Evolutionary conservation across 345 rosid genomes (phyloP).

Genomic region (Dipteronia dyeriana): DNA sequence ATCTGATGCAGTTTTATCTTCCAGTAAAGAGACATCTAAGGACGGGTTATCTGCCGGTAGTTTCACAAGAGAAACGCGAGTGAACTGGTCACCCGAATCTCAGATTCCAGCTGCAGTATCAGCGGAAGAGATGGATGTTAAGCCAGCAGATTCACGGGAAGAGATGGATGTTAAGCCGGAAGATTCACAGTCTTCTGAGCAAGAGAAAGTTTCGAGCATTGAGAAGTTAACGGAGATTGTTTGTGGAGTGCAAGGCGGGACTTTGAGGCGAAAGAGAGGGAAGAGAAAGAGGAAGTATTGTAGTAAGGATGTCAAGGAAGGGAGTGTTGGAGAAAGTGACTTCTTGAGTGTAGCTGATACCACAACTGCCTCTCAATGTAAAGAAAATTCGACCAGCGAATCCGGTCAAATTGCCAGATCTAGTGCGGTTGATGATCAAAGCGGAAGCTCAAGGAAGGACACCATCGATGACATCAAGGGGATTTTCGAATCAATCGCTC

Average conservation of each 20-base stretch:
- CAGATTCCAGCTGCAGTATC: slow-evolving; percentile 32
- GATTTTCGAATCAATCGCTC: slow-evolving; percentile 48
- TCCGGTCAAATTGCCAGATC: slow-evolving; percentile 36
- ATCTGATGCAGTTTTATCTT: slow-evolving; percentile 56
- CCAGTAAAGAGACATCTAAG: slow-evolving; percentile 59
- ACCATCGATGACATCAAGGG: slow-evolving; percentile 40
- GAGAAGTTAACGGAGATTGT: slow-evolving; percentile 41
- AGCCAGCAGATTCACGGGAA: slow-evolving; percentile 26
- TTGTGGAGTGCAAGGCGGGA: slow-evolving; percentile 40
- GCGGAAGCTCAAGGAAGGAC: slow-evolving; percentile 29
- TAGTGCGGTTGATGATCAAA: slow-evolving; percentile 31
- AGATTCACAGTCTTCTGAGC: slow-evolving; percentile 27
- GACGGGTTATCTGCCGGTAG: slow-evolving; percentile 80
- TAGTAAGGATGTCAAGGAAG: slow-evolving; percentile 56
- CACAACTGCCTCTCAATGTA: slow-evolving; percentile 41
- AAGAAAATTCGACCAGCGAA: slow-evolving; percentile 46
- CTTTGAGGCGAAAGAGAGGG: slow-evolving; percentile 71
- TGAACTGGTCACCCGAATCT: slow-evolving; percentile 57
- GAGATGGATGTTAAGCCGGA: slow-evolving; percentile 44
- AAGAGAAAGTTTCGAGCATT: slow-evolving; percentile 32
- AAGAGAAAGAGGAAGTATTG: slow-evolving; percentile 80
- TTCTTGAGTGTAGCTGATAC: slow-evolving; percentile 46
- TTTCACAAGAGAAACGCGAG: slow-evolving; percentile 60
- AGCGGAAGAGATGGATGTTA: slow-evolving; percentile 38
- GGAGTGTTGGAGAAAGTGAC: slow-evolving; percentile 69